Evolutionary conservation across 257 asterid species (phyloP).

Genomic region (Striga asiatica): DNA sequence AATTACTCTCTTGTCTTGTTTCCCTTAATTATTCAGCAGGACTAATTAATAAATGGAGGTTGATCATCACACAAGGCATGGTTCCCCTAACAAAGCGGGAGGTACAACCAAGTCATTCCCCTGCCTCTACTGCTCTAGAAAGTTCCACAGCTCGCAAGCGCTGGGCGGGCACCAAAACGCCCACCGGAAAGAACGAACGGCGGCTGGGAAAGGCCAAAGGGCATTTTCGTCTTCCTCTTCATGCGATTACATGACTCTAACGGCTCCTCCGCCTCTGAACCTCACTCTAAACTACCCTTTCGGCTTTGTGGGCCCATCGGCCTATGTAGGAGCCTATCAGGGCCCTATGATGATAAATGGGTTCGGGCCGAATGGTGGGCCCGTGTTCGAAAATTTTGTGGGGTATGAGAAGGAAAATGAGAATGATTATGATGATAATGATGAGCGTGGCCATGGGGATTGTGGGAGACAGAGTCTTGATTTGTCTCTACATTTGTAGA

Average conservation of each 20-base stretch:
- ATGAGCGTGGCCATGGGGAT: constrained; percentile 13
- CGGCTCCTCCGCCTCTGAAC: constrained; percentile 19
- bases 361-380: constrained; percentile 5
- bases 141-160: constrained; percentile 84
- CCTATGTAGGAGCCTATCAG: constrained; percentile 25
- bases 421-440: no score
- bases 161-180: constrained; percentile 95
- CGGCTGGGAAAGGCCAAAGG: constrained; percentile 60
- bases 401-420: constrained; percentile 12
- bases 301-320: constrained; percentile 44
- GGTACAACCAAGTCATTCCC: constrained; percentile 56
- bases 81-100: constrained; percentile 25
- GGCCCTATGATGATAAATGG: constrained; percentile 18
- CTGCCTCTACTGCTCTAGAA: constrained; percentile 68
- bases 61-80: constrained; percentile 22
- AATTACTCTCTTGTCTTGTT: no score
- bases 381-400: constrained; percentile 29
- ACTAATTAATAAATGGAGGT: constrained; percentile 40
- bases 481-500: constrained; percentile 75
- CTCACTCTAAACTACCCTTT: constrained; percentile 39
- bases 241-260: constrained; percentile 14
- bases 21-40: background rate
- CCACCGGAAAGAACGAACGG: constrained; percentile 75
- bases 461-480: constrained; percentile 50
- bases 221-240: background rate